Evolutionary conservation across 2,329 filamentous ascomycete species (phyloP).

Genomic region (Thelonectria rubi): DNA sequence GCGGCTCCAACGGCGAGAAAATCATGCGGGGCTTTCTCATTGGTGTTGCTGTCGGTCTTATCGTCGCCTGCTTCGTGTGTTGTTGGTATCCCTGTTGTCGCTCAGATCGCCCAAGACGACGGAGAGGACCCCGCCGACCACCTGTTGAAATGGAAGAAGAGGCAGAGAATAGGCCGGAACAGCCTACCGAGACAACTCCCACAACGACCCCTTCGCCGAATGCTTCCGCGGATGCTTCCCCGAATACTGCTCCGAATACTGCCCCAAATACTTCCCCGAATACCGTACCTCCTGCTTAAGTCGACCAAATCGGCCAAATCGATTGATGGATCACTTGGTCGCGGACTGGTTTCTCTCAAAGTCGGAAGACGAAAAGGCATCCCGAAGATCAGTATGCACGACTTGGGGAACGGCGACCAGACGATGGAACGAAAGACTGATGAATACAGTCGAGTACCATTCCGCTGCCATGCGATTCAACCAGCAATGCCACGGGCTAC

Average conservation of each 20-base stretch:
- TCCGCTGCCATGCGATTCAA: background rate
- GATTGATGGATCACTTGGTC: background rate
- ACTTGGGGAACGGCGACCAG: background rate
- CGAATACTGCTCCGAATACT: too few relatives aligned
- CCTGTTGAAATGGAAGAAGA: conserved; percentile 33
- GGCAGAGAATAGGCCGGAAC: conserved; percentile 16
- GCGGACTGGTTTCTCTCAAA: background rate
- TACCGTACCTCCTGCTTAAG: background rate
- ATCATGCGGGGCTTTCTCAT: conserved; percentile 48
- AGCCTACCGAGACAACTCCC: conserved; percentile 2
- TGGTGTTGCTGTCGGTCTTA: conserved; percentile 45
- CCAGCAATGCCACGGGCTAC: background rate
- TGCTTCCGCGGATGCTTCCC: background rate
- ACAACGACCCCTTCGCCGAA: conserved; percentile 3
- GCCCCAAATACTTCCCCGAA: background rate
- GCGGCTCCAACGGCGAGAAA: conserved; percentile 45
- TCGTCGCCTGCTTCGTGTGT: conserved; percentile 46
- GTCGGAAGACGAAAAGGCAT: background rate
- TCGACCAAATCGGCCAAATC: background rate
- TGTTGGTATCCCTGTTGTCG: conserved; percentile 48
- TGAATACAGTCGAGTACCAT: background rate
- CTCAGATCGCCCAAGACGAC: conserved; percentile 28
- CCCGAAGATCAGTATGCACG: background rate
- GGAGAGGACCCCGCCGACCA: conserved; percentile 30
- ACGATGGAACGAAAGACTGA: too few relatives aligned